Evolutionary conservation across 805 yeast genomes (phyloP).

Genomic region (Geotrichum ghanense): DNA sequence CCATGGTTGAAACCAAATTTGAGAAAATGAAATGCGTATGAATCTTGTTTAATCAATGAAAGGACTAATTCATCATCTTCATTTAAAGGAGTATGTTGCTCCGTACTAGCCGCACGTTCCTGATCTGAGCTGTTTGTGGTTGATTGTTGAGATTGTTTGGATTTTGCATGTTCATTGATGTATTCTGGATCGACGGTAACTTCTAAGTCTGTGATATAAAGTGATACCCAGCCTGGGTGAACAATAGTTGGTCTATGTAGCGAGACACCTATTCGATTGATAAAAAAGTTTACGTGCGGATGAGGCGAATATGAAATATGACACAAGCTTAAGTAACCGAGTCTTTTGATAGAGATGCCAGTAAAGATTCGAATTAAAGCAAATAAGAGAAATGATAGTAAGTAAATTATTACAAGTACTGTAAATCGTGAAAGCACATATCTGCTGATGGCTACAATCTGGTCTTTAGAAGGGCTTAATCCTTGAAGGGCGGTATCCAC

Average conservation of each 20-base stretch:
- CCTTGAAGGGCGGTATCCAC: not conserved
- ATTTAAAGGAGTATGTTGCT: not conserved
- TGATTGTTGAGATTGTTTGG: not conserved
- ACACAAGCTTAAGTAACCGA: slow-evolving; percentile 30
- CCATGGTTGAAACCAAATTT: slow-evolving; percentile 13
- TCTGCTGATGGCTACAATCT: not conserved
- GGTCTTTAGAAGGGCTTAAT: not conserved
- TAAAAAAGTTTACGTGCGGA: slow-evolving; percentile 25
- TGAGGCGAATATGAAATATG: slow-evolving; percentile 25
- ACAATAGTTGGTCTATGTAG: slow-evolving; percentile 32
- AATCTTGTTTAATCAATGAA: slow-evolving; percentile 14
- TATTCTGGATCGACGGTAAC: slow-evolving; percentile 20
- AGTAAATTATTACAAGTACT: slow-evolving; percentile 14
- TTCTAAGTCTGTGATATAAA: slow-evolving; percentile 24
- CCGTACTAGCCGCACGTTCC: not conserved
- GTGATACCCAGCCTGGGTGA: slow-evolving; percentile 29
- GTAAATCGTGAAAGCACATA: not conserved
- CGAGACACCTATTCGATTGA: slow-evolving; percentile 25
- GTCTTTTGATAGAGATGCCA: slow-evolving; percentile 30
- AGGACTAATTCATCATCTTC: not conserved
- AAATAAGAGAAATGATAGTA: slow-evolving; percentile 27
- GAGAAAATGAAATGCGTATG: slow-evolving; percentile 11
- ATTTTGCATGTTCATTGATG: not conserved
- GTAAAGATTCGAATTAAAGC: slow-evolving; percentile 29
- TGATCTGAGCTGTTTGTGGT: too few species aligned